These are phyloP conservation scores for Nyctanthes arbortristis DNA, from an alignment of 257 asterid species.

Conservation along the genomic window DNA sequence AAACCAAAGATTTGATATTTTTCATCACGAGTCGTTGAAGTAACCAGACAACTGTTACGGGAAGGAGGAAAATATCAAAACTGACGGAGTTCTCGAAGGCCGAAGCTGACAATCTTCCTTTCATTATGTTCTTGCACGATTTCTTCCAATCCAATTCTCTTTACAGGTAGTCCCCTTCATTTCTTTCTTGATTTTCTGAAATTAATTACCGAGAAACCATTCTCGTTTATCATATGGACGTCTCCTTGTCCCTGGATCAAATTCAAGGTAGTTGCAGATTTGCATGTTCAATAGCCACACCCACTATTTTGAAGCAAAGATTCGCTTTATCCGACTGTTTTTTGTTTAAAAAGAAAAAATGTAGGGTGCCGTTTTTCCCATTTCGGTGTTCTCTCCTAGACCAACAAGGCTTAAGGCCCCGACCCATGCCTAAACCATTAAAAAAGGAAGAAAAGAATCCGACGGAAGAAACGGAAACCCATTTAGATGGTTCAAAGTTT, in stretches of 20 bases:
- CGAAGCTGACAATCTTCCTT: conserved; percentile 24
- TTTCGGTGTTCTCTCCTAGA: conserved; percentile 51
- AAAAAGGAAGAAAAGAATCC: conserved; percentile 23
- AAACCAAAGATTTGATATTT: no score
- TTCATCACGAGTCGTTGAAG: no score
- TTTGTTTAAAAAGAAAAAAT: conserved; percentile 30
- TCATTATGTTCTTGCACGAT: background rate
- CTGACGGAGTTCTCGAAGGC: conserved; percentile 42
- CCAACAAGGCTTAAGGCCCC: conserved; percentile 49
- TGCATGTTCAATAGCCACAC: conserved; percentile 40
- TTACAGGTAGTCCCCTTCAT: background rate
- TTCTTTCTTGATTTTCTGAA: background rate
- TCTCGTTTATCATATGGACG: conserved; percentile 38
- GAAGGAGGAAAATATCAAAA: conserved; percentile 3
- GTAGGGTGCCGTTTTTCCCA: conserved; percentile 27
- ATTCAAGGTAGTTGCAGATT: conserved; percentile 42
- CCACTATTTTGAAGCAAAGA: conserved; percentile 34
- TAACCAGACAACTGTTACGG: no score
- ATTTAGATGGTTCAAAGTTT: conserved; percentile 26
- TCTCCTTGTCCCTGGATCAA: conserved; percentile 59
- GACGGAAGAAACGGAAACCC: conserved; percentile 27
- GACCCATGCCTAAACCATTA: conserved; percentile 45
- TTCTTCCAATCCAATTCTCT: background rate
- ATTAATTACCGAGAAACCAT: conserved; percentile 5
- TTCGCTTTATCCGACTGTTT: conserved; percentile 19